Evolutionary conservation across 192 early-diverging fungal genomes (phyloP).

Genomic region (Backusella sp.): DNA sequence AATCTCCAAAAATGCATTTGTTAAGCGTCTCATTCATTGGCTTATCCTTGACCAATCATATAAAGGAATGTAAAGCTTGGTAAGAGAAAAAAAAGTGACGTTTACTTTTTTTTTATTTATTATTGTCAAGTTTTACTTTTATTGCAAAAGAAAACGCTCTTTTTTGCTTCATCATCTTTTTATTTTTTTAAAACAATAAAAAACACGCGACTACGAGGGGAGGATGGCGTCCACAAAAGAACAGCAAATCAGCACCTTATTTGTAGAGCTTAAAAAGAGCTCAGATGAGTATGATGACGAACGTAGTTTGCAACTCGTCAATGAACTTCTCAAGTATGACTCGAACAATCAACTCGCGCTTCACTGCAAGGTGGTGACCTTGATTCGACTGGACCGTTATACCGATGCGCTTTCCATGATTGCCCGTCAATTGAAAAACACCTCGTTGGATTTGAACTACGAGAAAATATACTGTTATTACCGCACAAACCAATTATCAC

Average conservation of each 20-base stretch:
- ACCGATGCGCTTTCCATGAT: conserved; percentile 48
- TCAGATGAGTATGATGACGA: conserved; percentile 45
- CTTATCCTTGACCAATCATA: not conserved
- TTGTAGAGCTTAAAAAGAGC: conserved; percentile 12
- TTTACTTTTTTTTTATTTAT: not conserved
- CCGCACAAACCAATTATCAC: conserved; percentile 53
- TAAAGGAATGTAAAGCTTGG: not conserved
- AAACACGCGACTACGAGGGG: not conserved
- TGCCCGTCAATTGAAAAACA: conserved; percentile 38
- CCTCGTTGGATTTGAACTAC: conserved; percentile 40
- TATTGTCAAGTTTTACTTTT: too few relatives aligned
- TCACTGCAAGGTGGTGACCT: conserved; percentile 55
- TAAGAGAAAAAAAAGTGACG: not conserved
- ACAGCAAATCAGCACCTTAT: conserved; percentile 12
- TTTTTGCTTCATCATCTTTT: not conserved
- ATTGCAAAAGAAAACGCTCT: not conserved
- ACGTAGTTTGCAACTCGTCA: conserved; percentile 46
- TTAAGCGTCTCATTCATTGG: not conserved
- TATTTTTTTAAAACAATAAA: not conserved
- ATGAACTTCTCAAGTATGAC: conserved; percentile 48
- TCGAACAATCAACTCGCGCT: conserved; percentile 52
- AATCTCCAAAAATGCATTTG: not conserved
- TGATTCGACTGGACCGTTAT: conserved; percentile 57
- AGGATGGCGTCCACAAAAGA: conserved; percentile 20
- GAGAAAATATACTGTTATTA: conserved; percentile 70